phyloP scores from a whole-genome alignment of 2,329 filamentous ascomycete genomes.

The Arthrocladium fulminans region DNA sequence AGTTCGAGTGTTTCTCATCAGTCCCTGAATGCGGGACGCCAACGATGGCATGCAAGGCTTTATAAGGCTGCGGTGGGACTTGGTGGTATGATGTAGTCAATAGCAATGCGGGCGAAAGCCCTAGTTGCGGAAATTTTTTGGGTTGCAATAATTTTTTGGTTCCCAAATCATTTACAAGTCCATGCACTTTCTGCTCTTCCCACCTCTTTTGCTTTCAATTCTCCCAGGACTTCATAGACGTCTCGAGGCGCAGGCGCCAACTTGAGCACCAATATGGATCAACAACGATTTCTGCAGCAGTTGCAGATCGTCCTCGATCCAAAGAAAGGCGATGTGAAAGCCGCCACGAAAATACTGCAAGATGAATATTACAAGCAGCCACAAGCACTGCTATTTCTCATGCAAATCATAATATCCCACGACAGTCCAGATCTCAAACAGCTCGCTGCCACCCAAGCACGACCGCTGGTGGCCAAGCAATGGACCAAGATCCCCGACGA shows the following conservation, averaged over 20 bases:
- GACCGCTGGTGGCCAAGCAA: constrained; percentile 74
- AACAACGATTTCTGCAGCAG: constrained; percentile 75
- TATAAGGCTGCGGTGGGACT: no score
- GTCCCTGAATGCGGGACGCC: no score
- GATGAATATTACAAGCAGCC: constrained; percentile 87
- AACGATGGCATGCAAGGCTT: no score
- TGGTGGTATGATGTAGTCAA: no score
- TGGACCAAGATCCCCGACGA: constrained; percentile 66
- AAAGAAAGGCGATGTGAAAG: constrained; percentile 81
- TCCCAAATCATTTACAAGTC: no score
- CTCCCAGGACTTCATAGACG: background rate
- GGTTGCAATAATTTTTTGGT: background rate
- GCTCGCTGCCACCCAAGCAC: constrained; percentile 81
- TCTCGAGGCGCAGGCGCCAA: constrained; percentile 3
- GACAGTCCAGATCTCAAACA: constrained; percentile 65
- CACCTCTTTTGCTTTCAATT: background rate
- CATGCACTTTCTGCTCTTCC: background rate
- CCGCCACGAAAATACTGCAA: constrained; percentile 79
- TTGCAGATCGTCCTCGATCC: constrained; percentile 72
- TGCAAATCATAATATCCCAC: constrained; percentile 81
- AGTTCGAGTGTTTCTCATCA: no score
- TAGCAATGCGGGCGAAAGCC: background rate
- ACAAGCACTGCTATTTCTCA: constrained; percentile 71
- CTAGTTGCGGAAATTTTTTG: background rate
- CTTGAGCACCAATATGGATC: constrained; percentile 51